phyloP scores from a whole-genome alignment of 2,329 filamentous ascomycete genomes.

The Sclerotinia minor region DNA sequence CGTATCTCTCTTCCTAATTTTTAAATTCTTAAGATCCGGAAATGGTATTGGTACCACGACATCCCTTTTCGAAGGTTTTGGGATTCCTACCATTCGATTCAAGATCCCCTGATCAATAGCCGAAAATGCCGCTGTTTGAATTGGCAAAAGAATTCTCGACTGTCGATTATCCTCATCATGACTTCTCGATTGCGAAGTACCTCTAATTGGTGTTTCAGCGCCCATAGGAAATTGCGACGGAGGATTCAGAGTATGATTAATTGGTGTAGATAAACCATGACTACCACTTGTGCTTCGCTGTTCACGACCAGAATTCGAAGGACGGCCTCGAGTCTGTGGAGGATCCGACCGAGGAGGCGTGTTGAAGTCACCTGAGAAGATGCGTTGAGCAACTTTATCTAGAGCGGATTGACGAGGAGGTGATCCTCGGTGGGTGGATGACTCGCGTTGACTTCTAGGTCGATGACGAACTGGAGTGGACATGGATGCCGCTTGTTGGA shows the following conservation, averaged over 20 bases:
- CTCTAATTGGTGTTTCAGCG: conserved; percentile 32
- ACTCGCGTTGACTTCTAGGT: conserved; percentile 50
- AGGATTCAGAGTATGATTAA: conserved; percentile 29
- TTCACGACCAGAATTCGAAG: conserved; percentile 28
- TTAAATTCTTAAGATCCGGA: conserved; percentile 43
- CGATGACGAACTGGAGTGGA: conserved; percentile 39
- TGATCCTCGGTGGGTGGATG: conserved; percentile 49
- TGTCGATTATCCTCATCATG: background rate
- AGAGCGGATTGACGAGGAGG: conserved; percentile 56
- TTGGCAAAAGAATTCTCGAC: conserved; percentile 38
- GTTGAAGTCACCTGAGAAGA: conserved; percentile 53
- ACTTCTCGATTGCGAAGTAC: conserved; percentile 31
- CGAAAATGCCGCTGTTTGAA: conserved; percentile 61
- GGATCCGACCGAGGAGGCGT: conserved; percentile 40
- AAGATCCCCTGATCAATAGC: conserved; percentile 64
- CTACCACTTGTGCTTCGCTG: conserved; percentile 33
- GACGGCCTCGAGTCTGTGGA: conserved; percentile 39
- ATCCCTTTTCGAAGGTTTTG: conserved; percentile 41
- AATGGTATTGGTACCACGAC: conserved; percentile 52
- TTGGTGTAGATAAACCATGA: conserved; percentile 35
- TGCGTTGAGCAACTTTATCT: conserved; percentile 62
- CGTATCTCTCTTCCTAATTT: conserved; percentile 33
- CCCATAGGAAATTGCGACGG: conserved; percentile 36
- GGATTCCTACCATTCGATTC: conserved; percentile 53
- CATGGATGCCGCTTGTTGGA: conserved; percentile 55